These are phyloP conservation scores for Cyclostephanos tholiformis DNA, from an alignment of 108 stramenopile species.

Conservation along the genomic window DNA sequence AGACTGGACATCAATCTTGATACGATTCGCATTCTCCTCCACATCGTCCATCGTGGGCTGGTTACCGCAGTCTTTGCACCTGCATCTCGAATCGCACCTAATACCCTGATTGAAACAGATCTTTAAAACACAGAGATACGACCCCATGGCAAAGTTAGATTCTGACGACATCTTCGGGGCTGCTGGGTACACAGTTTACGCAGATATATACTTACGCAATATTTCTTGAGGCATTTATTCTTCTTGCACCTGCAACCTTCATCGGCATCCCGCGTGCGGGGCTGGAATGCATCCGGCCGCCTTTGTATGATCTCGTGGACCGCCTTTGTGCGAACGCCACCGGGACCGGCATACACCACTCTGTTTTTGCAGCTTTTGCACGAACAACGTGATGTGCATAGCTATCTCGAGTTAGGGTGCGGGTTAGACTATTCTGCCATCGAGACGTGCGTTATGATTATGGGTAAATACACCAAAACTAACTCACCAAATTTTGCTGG, in stretches of 20 bases:
- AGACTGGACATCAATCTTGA: background rate
- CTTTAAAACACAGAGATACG: background rate
- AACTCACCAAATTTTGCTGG: constrained; percentile 38
- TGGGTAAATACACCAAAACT: background rate
- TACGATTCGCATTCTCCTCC: background rate
- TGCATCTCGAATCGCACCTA: constrained; percentile 11
- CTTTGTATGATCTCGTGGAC: constrained; percentile 50
- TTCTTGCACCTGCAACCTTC: constrained; percentile 69
- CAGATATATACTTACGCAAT: constrained; percentile 4
- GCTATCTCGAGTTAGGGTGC: constrained; percentile 36
- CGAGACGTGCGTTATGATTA: background rate
- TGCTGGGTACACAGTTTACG: background rate
- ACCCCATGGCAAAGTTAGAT: background rate
- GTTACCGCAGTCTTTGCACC: constrained; percentile 12
- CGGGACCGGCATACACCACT: constrained; percentile 23
- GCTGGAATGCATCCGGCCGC: constrained; percentile 65
- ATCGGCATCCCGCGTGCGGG: constrained; percentile 35
- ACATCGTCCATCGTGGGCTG: background rate
- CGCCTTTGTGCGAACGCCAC: constrained; percentile 53
- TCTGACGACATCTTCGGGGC: background rate
- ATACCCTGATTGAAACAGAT: constrained; percentile 15
- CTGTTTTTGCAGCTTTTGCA: constrained; percentile 68
- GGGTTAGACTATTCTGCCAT: background rate
- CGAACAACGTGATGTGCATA: constrained; percentile 43
- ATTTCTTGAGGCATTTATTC: constrained; percentile 48